Conservation (phyloP, 2,329 filamentous ascomycete species). For the Thelonectria olida region DNA sequence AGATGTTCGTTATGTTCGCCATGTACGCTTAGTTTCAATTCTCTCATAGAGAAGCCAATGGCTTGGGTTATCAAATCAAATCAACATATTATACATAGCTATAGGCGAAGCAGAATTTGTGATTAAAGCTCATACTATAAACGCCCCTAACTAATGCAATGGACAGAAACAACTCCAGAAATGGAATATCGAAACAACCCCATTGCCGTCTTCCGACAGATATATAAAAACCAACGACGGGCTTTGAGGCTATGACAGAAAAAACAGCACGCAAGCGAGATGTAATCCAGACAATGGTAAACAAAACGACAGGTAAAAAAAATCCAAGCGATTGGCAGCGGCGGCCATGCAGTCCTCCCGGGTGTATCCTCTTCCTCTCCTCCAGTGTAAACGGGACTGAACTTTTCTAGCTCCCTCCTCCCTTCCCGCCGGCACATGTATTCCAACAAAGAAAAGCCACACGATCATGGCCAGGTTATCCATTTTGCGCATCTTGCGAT, state of each 20-base stretch:
- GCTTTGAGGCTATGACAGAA: conserved; percentile 14
- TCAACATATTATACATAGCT: not conserved
- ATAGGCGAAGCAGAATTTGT: conserved; percentile 30
- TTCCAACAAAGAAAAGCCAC: conserved; percentile 9
- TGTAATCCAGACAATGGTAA: conserved; percentile 21
- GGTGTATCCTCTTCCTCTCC: conserved; percentile 1
- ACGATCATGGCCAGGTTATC: not conserved
- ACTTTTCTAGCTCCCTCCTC: not conserved
- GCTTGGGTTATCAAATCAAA: not conserved
- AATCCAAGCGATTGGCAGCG: conserved; percentile 20
- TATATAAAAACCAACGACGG: conserved; percentile 11
- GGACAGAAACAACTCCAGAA: conserved; percentile 34
- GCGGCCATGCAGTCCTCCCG: conserved; percentile 14
- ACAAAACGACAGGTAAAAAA: conserved; percentile 14
- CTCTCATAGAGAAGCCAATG: too few relatives aligned
- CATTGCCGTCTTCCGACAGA: conserved; percentile 27
- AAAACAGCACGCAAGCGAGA: conserved; percentile 13
- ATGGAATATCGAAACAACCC: conserved; percentile 24
- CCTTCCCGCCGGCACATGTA: not conserved
- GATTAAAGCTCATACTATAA: conserved; percentile 43
- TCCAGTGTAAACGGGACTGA: not conserved
- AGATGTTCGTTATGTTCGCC: too few relatives aligned
- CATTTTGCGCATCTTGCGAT: not conserved
- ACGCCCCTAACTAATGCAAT: conserved; percentile 41
- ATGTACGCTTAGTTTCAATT: too few relatives aligned